Evolutionary conservation across 78 protist species (phyloP), one percentile per base, ranked within the genome.

Genomic region (Dictyostelium intermedium): DNA sequence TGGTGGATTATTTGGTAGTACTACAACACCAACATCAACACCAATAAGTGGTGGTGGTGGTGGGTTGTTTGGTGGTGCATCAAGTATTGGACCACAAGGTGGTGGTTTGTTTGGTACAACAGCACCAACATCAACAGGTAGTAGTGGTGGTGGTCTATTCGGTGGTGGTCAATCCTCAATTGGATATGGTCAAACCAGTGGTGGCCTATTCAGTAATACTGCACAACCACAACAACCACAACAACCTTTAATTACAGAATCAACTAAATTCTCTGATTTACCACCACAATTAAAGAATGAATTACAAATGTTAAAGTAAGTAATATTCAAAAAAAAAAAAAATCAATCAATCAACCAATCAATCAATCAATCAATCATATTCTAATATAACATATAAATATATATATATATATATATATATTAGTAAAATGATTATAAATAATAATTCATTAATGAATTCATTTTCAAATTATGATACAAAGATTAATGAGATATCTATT

Each of bases 361-460:
- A 39, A 39, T 4, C 43, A 39, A 39, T 39, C 43, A 39, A 39
- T 39, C n/a, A n/a, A n/a, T n/a, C n/a, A n/a, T n/a, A n/a, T n/a
- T n/a, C n/a, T n/a, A n/a, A n/a, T n/a, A n/a, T n/a, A n/a, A n/a
- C n/a, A n/a, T n/a, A n/a, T n/a, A n/a, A n/a, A n/a, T n/a, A n/a
- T n/a, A 20, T 56, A 8, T 25, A 63, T 25, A 27, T n/a, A 10
- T 35, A 74, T 37, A 10, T 6, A 13, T 74, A n/a, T n/a, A n/a
- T 8, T 85, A 85, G 91, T 53, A 85, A 85, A 53, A 85, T 56
- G 76, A 86, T 86, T 39, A 60, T 86, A 30, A 34, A 86, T 56
- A 77, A 76, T 25, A 76, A 60, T 34, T 18, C 84, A 11, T 23
- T 56, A 39, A 86, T 86, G 92, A 86, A 86, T 30, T 86, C 92